Evolutionary conservation across 495 filamentous ascomycete genomes (phyloP), one percentile per base, ranked within the genome.

Genomic region (Penicillium antarcticum): DNA sequence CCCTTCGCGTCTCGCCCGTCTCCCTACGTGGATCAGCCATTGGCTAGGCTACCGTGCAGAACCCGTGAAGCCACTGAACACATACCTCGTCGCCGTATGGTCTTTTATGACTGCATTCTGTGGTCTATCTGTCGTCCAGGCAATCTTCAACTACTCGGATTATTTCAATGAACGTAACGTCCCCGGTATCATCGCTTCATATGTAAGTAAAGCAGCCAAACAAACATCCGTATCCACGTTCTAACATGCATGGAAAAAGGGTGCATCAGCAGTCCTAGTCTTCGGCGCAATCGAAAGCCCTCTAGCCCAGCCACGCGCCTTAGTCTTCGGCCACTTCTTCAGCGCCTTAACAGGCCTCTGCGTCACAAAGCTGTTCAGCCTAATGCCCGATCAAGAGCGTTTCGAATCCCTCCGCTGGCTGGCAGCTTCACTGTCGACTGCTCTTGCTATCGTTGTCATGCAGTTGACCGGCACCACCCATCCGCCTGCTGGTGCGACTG

Each of bases 401-500:
- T 65, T 65, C 44, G 54, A 77, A 50, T 86, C 84, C 40, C 54
- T 88, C 14, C 74, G 78, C 32, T 92, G 85, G 86, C 66, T 92
- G 0, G 84, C 78, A 1, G 87, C 78, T 10, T 80, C 86, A 1
- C 65, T 94, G 0, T 72, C 84, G 4, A 87, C 84, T 18, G 86
- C 84, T 0, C 52, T 75, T 12, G 75, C 88, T 0, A 85, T 84
- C 7, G 74, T 83, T 0, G 57, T 83, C 16, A 95, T 95, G 90
- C 78, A 79, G 2, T 47, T 88, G 13, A 91, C 88, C 0, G 81
- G 82, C 6, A 92, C 88, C 0, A 77, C 89, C 0, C 86, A 95
- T 57, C 90, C 90, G 6, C 90, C 90, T 2, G 90, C 88, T 0
- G 90, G 90, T 11, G 90, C 90, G 1, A 92, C 88, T 3, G 90